Base-by-base conservation (phyloP, 306 rosid genomes). In the Erythrophleum fordii region DNA sequence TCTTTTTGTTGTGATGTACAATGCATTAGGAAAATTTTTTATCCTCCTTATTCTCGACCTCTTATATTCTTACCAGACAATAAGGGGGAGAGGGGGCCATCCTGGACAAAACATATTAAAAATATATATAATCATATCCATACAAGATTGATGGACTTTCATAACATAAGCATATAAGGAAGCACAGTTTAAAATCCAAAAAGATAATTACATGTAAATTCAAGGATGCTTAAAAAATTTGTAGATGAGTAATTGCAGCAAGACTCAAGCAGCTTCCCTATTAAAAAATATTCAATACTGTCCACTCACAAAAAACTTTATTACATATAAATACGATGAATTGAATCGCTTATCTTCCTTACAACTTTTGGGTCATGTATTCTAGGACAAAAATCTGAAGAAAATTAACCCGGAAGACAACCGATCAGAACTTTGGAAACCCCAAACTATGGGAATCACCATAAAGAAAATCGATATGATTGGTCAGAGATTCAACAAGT, bases 361-460 rank as follows among this genome's bases (percentile, higher is more conserved):
- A 93, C 93, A 96, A 83, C 87, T 96, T n/a, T 96, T 51, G 77
- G 93, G 73, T 96, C 99, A 87, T 96, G 99, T 60, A 96, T 85
- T 81, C 88, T 87, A 0, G 98, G 94, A 83, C 99, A 96, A 28
- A 94, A 85, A 69, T 98, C 99, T 96, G 92, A 79, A 55, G 60
- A 79, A 76, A 55, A 65, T 58, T 48, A 56, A 69, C 20, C 4
- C 58, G 16, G n/a, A n/a, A 37, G 35, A 10, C 59, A 46, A 3
- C 10, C 56, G 35, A 59, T 53, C 29, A 14, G 53, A 72, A 74
- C 28, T 31, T 79, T n/a, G 42, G 71, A 74, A 46, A 34, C 34
- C 58, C 39, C 70, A 83, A 62, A 41, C 49, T 25, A 45, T 9
- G 83, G 78, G 6, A 66, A 77, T 66, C 44, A 52, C 48, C 34